These are phyloP conservation scores for Balamuthia mandrillaris DNA, from an alignment of 208 protist genomes.

Conservation along the genomic window DNA sequence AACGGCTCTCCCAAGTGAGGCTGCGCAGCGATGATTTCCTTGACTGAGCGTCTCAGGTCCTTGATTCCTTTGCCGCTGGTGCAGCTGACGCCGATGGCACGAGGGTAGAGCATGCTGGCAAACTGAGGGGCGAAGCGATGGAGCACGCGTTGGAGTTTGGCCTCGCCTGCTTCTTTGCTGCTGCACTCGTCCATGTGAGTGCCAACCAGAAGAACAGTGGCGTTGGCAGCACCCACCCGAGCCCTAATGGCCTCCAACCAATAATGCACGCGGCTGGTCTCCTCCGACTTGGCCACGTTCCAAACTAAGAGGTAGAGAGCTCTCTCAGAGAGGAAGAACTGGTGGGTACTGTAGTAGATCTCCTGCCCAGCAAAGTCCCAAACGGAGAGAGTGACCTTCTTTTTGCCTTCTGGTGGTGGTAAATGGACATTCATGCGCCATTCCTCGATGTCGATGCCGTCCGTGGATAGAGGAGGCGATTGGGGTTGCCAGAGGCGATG, in stretches of 20 bases:
- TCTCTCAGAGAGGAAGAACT: no score
- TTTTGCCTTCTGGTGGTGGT: background rate
- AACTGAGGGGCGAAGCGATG: background rate
- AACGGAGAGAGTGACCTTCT: background rate
- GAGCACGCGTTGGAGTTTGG: background rate
- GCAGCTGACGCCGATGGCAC: background rate
- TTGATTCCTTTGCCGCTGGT: background rate
- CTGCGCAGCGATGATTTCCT: background rate
- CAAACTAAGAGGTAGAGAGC: background rate
- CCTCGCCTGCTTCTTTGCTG: no score
- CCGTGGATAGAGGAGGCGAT: background rate
- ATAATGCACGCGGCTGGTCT: background rate
- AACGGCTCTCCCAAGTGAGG: background rate
- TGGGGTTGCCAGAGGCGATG: no score
- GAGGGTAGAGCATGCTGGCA: background rate
- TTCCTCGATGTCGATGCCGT: background rate
- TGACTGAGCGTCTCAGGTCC: background rate
- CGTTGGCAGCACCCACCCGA: background rate
- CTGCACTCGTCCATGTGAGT: background rate
- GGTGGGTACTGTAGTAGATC: background rate
- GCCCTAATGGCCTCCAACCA: background rate
- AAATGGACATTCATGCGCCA: background rate
- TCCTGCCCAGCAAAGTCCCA: constrained; percentile 7
- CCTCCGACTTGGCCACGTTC: background rate
- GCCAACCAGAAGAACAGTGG: background rate